A percentile compares a stretch with the other conserved stretches of the same genome.
phyloP scores from a whole-genome alignment of 495 filamentous ascomycete genomes.

The Cetradonia linearis region DNA sequence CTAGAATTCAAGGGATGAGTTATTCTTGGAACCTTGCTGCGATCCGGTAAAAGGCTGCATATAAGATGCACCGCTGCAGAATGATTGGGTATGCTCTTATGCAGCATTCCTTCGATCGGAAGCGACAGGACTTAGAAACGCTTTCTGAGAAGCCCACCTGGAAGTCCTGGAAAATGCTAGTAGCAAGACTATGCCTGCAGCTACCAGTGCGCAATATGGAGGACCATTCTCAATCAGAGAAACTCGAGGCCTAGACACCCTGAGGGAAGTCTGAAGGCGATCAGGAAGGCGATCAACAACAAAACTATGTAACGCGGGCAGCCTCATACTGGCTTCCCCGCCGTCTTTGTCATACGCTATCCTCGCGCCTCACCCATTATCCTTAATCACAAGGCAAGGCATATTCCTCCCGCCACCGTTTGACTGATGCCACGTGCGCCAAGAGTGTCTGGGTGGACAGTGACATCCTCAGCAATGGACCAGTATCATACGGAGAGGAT shows the following conservation, averaged over 20 bases:
- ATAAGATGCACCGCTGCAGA: not conserved
- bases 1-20: not conserved
- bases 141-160: not conserved
- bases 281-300: not conserved
- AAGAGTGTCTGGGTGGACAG: slow-evolving; percentile 3
- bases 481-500: not conserved
- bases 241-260: not conserved
- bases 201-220: not conserved
- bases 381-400: not conserved
- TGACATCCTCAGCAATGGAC: not conserved
- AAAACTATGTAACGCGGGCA: not conserved
- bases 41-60: slow-evolving; percentile 2
- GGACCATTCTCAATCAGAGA: not conserved
- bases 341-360: not conserved
- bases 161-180: not conserved
- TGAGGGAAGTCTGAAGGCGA: not conserved
- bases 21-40: slow-evolving; percentile 1
- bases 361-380: not conserved
- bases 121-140: slow-evolving; percentile 3
- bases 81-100: slow-evolving; percentile 2
- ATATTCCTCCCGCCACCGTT: not conserved
- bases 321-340: not conserved
- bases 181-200: not conserved
- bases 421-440: slow-evolving; percentile 1
- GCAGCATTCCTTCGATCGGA: slow-evolving; percentile 1